Evolutionary conservation across 176 grass and related monocot species (phyloP).

Genomic region (Zea luxurians): DNA sequence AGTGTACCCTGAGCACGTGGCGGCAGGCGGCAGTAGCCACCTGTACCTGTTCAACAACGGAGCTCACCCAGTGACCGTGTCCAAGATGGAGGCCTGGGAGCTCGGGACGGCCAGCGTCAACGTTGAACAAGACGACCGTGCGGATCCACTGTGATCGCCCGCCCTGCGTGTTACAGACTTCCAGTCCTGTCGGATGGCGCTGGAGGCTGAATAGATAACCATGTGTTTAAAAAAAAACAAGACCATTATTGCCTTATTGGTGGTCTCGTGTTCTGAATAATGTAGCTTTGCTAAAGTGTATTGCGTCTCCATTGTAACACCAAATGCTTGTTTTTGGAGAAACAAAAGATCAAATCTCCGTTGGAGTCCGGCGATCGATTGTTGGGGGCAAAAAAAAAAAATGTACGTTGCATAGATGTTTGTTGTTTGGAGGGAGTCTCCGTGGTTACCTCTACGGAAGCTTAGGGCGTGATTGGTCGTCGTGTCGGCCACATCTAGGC

Average conservation of each 20-base stretch:
- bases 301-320: no score
- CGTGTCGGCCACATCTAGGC: no score
- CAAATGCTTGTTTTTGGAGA: no score
- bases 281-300: no score
- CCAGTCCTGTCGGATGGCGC: neutral
- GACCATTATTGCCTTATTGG: no score
- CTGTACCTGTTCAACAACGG: slow-evolving; percentile 70
- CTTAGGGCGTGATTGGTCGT: no score
- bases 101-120: slow-evolving; percentile 49
- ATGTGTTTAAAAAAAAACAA: neutral
- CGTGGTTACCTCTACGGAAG: no score
- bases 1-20: slow-evolving; percentile 59
- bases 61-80: slow-evolving; percentile 34
- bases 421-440: no score
- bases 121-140: neutral
- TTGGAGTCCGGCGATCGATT: no score
- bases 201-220: neutral
- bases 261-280: neutral
- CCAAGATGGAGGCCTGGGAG: slow-evolving; percentile 62
- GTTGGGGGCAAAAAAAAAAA: no score
- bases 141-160: neutral
- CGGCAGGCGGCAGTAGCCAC: slow-evolving; percentile 6
- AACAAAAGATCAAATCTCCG: no score
- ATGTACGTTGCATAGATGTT: no score
- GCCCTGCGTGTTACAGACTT: neutral